Percentiles rank a stretch among this genome's conserved stretches.
These are phyloP conservation scores for Asterionellopsis glacialis DNA, from an alignment of 108 stramenopile genomes.

Conservation along the genomic window DNA sequence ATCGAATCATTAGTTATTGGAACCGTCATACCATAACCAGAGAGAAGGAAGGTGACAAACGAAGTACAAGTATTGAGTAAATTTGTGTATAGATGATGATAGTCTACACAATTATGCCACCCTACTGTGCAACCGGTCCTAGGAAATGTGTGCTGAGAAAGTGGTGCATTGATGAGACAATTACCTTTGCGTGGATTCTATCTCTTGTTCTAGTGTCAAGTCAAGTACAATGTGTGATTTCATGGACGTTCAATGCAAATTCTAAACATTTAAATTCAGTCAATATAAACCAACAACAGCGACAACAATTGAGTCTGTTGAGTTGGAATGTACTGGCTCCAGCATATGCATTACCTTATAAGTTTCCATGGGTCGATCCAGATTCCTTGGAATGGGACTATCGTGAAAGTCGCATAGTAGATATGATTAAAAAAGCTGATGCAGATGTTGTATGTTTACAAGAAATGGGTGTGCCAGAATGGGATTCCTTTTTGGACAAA, in stretches of 20 bases:
- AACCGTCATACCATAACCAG: too few species aligned
- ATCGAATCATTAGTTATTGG: too few species aligned
- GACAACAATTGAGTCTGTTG: background rate
- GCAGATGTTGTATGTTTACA: constrained; percentile 54
- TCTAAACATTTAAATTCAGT: background rate
- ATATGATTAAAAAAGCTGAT: constrained; percentile 12
- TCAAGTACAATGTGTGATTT: too few species aligned
- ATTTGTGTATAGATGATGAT: constrained; percentile 2
- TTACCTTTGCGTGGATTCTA: too few species aligned
- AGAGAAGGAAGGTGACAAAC: too few species aligned
- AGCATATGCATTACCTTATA: constrained; percentile 16
- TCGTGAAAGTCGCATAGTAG: constrained; percentile 24
- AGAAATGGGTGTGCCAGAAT: constrained; percentile 49
- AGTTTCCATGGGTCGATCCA: constrained; percentile 26
- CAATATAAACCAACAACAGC: too few species aligned
- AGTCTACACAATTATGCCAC: background rate
- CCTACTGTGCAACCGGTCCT: too few species aligned
- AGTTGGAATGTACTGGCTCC: constrained; percentile 44
- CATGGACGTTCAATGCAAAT: too few species aligned
- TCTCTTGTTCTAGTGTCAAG: too few species aligned
- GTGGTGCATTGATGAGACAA: too few species aligned
- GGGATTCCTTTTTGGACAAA: constrained; percentile 10
- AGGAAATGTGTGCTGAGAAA: too few species aligned
- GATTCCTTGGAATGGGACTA: constrained; percentile 29
- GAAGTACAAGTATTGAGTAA: too few species aligned